Base-by-base conservation (phyloP, 2,329 filamentous ascomycete species). In the Furcasterigmium furcatum region DNA sequence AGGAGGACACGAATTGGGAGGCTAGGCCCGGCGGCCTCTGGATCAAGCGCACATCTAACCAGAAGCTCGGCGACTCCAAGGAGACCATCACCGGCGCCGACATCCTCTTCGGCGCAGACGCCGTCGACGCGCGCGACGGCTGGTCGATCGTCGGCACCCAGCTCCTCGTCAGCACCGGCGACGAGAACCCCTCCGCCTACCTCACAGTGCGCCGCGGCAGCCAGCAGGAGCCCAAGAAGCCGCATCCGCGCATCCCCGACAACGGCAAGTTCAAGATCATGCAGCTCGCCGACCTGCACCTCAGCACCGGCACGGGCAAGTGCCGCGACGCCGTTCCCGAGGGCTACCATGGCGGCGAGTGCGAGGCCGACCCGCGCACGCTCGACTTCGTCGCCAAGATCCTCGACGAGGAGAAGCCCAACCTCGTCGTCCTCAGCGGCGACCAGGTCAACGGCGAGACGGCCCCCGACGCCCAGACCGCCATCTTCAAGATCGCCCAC, bases 261-360 rank as follows among this genome's bases (percentile, higher is more conserved):
- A 90, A 94, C 61, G 94, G 92, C 24, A 90, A 87, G 56, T 97
- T 97, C 73, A 97, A 97, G 73, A 96, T 99, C 53, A 83, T 99
- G 78, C 94, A 99, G 67, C 75, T 95, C 45, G 87, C 91, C n/a
- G 94, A 99, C 69, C 71, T 97, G 50, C 94, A 99, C 66, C 71
- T 99, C 46, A 92, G 90, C 59, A 99, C 94, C 3, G 94, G 92
- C 9, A 76, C 91, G 5, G 94, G 94, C 9, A 68, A 70, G 38
- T 99, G 94, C 61, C 83, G 94, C 53, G 91, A 99, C 56, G 82
- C 90, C n/a, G 77, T 92, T 54, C 91, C 91, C 0, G 79, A 82
- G 50, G 78, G 77, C 40, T 80, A 82, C 53, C 80, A 89, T 43
- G 84, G 84, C 5, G 87, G 85, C 10, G 81, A 83, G 56, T 99